A percentile compares a stretch with the other conserved stretches of the same genome.
Conservation (phyloP, 225 moss, liverwort and hornwort species). For the Rhytidiadelphus loreus region DNA sequence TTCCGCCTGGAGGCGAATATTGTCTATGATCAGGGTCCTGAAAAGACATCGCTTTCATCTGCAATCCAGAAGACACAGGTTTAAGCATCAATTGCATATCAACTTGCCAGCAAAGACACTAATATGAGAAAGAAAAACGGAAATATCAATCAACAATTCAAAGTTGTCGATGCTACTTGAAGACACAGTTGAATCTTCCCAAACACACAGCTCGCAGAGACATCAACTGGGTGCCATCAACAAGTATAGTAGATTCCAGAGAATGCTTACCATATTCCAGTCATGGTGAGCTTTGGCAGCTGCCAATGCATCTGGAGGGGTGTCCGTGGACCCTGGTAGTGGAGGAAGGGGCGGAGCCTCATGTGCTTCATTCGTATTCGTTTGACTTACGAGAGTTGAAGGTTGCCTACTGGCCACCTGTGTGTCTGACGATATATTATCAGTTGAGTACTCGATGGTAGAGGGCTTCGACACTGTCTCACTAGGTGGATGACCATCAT, state of each 20-base stretch:
- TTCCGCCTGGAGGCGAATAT: constrained; percentile 14
- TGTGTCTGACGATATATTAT: neutral
- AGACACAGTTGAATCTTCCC: neutral
- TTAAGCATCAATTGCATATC: neutral
- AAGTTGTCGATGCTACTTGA: neutral
- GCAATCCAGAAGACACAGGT: neutral
- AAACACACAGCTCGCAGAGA: neutral
- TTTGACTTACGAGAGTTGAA: neutral
- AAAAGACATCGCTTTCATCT: constrained; percentile 71
- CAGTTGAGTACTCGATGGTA: neutral
- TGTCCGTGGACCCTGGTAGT: neutral
- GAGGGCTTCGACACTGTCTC: neutral
- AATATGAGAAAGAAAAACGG: neutral
- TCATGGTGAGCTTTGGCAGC: constrained; percentile 76
- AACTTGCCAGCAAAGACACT: neutral
- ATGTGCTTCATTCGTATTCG: neutral
- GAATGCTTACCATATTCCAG: constrained; percentile 52
- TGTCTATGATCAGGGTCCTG: constrained; percentile 36
- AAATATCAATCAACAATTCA: neutral
- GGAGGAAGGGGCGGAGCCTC: constrained; percentile 3
- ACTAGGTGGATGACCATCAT: neutral
- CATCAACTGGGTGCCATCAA: neutral
- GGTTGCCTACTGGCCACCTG: neutral
- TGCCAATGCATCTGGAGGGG: constrained; percentile 34
- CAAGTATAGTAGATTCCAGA: neutral